Evolutionary conservation across 345 rosid species (phyloP).

Genomic region (Salix purpurea): DNA sequence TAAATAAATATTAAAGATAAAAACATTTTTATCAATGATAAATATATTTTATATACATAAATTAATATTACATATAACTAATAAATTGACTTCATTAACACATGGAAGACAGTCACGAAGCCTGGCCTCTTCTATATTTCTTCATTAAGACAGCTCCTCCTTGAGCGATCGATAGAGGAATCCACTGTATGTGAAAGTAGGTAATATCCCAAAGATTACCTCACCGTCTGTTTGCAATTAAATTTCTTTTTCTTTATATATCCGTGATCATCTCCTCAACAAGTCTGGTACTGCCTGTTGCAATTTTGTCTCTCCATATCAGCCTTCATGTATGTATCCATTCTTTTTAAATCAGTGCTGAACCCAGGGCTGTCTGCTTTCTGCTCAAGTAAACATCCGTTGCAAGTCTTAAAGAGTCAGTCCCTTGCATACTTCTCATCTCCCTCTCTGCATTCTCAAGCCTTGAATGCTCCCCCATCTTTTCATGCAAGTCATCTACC

Average conservation of each 20-base stretch:
- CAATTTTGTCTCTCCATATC: constrained; percentile 61
- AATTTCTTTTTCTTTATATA: constrained; percentile 65
- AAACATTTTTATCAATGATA: no score
- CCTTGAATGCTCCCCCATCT: constrained; percentile 73
- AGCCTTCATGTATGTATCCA: constrained; percentile 95
- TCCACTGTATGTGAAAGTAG: constrained; percentile 90
- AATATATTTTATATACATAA: no score
- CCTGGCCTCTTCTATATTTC: constrained; percentile 1
- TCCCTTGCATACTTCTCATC: constrained; percentile 88
- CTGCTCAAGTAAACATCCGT: constrained; percentile 58
- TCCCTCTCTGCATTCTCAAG: constrained; percentile 74
- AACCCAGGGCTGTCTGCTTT: constrained; percentile 56
- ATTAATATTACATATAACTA: no score
- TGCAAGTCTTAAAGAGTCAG: constrained; percentile 50
- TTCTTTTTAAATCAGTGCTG: constrained; percentile 75
- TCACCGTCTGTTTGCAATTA: constrained; percentile 58
- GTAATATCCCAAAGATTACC: constrained; percentile 76
- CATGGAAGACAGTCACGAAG: no score
- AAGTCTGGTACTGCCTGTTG: constrained; percentile 55
- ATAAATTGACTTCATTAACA: no score
- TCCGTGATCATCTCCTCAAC: constrained; percentile 54
- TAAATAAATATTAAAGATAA: no score
- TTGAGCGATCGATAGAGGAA: constrained; percentile 75
- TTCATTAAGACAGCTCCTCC: constrained; percentile 64
- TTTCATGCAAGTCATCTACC: constrained; percentile 61